Base-by-base conservation (phyloP, 257 asterid genomes). In the Avicennia marina region DNA sequence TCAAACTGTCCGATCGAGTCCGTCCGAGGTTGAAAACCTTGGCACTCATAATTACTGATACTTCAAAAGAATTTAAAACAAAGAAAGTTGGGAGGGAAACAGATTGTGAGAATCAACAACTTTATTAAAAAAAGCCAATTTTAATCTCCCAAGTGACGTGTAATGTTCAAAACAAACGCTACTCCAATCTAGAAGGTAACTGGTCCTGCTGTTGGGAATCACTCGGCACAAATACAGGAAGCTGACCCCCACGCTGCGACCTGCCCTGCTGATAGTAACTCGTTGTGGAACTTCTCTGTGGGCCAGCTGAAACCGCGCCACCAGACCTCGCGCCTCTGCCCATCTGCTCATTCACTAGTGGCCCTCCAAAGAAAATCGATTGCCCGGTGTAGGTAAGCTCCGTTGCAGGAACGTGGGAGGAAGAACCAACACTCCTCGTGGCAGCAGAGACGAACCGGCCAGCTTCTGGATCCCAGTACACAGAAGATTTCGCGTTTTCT, bases 211-310 rank as follows among this genome's bases (percentile, higher is more conserved):
- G 89, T 63, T 70, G 81, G 0, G 87, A 74, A 62, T 89, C 97
- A 56, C 95, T 86, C 0, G 95, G 97, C 33, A 89, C 95, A 66
- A 86, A 89, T 8, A 89, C 95, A 24, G 97, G 97, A 50, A 89
- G 94, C 77, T 89, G 97, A 25, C 95, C 95, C 24, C 91, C 97
- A 34, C 94, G 78, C 81, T 81, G 94, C 32, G 87, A 63, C 70
- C 95, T 74, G 32, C 95, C 95, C 72, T 85, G 95, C 79, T 82
- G 89, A 64, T 82, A 76, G 66, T 78, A 83, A 73, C 83, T 76
- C 1, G 82, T 68, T 8, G 72, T 66, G n/a, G 82, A 66, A 67
- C 77, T 73, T 52, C 82, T 62, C 46, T 73, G 85, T 1, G 72
- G 60, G 24, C 74, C 78, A 12, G 39, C 40, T 0, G 66, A 48